Base-by-base conservation (phyloP, 192 early-diverging fungal genomes). In the Coemansia sp. region DNA sequence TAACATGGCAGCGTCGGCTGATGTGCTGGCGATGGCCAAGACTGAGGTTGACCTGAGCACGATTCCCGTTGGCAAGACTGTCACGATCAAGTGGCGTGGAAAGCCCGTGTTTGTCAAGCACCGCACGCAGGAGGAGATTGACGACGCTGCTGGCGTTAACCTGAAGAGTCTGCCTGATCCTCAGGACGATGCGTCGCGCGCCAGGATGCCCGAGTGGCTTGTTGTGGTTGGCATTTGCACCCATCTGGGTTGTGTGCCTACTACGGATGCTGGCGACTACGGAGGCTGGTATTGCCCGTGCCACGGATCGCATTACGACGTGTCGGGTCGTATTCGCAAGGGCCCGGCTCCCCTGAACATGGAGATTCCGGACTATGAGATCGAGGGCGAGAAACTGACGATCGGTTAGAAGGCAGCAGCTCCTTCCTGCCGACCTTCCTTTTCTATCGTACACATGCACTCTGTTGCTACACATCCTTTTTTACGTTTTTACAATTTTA, bases 251-350 rank as follows among this genome's bases (percentile, higher is more conserved):
- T 99, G 97, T 87, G 97, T 99, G 64, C 97, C 97, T 66, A 93
- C 97, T 71, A 95, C 95, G 47, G 97, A 99, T 77, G 90, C 97
- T 79, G 97, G 97, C 79, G 97, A 99, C 64, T 99, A 89, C 84
- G 94, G 94, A 77, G 97, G 97, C 74, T 99, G 97, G 97, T 99
- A 97, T 91, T 99, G 97, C 87, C 97, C 97, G 62, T 99, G 97
- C 90, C 97, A 99, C 87, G 97, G 97, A 66, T 99, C 97, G 44
- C 97, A 99, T 81, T 99, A 99, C 83, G 97, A 99, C 82, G 95
- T 99, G 72, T 96, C 95, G 65, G 97, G 97, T 52, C 95, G 97
- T 86, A 96, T 97, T 71, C 90, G 97, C 75, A 96, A 97, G 88
- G 97, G 97, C 64, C 97, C 97, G 33, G 97, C 97, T 65, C 97